Evolutionary conservation across 495 filamentous ascomycete species (phyloP).

Genomic region (Choiromyces venosus): DNA sequence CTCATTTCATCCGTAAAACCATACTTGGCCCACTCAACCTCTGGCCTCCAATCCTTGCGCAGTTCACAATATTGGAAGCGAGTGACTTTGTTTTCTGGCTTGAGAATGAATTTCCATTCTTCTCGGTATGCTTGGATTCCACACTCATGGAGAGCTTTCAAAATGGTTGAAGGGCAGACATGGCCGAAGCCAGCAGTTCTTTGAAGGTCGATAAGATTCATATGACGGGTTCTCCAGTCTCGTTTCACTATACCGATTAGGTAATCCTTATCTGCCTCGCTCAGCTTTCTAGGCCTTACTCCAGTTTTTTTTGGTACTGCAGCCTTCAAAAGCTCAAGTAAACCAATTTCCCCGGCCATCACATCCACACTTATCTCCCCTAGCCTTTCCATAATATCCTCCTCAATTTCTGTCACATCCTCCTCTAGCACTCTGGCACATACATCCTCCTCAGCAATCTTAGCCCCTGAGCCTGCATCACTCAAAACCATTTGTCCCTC

Average conservation of each 20-base stretch:
- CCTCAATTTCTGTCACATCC: background rate
- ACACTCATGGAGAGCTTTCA: conserved; percentile 2
- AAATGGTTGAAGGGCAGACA: background rate
- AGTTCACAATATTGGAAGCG: conserved; percentile 1
- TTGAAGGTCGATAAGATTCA: conserved; percentile 7
- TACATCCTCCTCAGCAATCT: too few relatives aligned
- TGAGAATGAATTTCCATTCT: conserved; percentile 9
- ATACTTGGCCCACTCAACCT: conserved; percentile 15
- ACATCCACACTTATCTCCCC: background rate
- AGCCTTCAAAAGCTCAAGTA: background rate
- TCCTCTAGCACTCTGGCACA: background rate
- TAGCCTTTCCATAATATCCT: background rate
- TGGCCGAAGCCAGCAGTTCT: background rate
- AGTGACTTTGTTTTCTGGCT: conserved; percentile 8
- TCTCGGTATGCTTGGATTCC: conserved; percentile 1
- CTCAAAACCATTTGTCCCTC: background rate
- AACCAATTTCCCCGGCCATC: background rate
- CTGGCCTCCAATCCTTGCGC: background rate
- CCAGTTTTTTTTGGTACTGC: background rate
- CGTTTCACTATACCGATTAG: background rate
- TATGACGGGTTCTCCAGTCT: background rate
- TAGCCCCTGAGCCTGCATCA: background rate
- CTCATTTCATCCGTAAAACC: conserved; percentile 13
- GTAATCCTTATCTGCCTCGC: conserved; percentile 8
- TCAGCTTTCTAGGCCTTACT: background rate